These are phyloP conservation scores for Aspergillus nomiae DNA, from an alignment of 2,329 filamentous ascomycete genomes.

Conservation along the genomic window DNA sequence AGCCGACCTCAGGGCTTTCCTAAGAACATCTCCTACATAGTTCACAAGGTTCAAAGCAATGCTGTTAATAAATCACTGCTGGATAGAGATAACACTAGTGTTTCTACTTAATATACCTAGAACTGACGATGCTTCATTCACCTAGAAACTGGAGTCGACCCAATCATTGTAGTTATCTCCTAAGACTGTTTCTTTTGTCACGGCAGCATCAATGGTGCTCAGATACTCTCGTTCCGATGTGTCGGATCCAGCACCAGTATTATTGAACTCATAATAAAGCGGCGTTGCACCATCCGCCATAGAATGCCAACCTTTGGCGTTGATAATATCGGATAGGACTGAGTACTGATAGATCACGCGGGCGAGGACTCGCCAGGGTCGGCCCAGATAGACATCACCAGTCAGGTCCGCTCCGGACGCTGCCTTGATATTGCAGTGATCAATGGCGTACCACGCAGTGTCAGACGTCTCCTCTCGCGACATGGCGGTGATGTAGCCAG, in stretches of 20 bases:
- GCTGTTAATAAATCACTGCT: neutral
- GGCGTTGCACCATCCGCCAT: slow-evolving; percentile 35
- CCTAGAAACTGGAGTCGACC: neutral
- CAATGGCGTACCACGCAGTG: slow-evolving; percentile 34
- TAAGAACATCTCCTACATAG: too few relatives aligned
- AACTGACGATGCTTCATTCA: neutral
- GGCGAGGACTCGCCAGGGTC: slow-evolving; percentile 36
- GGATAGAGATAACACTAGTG: too few relatives aligned
- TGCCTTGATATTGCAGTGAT: slow-evolving; percentile 29
- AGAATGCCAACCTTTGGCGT: slow-evolving; percentile 35
- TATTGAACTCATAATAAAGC: slow-evolving; percentile 30
- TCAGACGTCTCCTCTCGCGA: slow-evolving; percentile 28
- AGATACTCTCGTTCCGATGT: neutral
- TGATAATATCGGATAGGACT: slow-evolving; percentile 29
- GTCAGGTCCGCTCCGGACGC: slow-evolving; percentile 21
- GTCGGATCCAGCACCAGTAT: neutral
- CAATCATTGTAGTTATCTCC: neutral
- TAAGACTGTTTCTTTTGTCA: neutral
- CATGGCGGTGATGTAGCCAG: slow-evolving; percentile 35
- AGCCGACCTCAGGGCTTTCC: fast-evolving
- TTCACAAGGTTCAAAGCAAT: too few relatives aligned
- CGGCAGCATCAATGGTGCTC: neutral
- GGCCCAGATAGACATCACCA: slow-evolving; percentile 34
- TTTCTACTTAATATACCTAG: neutral
- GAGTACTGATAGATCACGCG: slow-evolving; percentile 39